Base-by-base conservation (phyloP, 208 protist species). In the Perkinsela sp. region DNA sequence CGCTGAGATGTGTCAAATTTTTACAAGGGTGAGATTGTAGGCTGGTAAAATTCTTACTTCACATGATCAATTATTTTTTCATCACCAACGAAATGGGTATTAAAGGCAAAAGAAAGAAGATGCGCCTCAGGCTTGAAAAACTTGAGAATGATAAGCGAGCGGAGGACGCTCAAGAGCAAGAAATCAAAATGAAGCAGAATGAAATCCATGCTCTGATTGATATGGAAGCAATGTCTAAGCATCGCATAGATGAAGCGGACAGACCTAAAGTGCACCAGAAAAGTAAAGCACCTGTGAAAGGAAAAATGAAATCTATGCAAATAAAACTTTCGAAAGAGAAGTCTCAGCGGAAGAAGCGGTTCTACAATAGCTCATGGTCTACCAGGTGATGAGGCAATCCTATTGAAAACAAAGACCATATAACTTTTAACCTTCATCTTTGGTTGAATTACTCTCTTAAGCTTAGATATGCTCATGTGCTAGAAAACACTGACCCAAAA, bases 51-150 rank as follows among this genome's bases (percentile, higher is more conserved):
- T n/a, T n/a, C n/a, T n/a, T n/a, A n/a, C n/a, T n/a, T n/a, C n/a
- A n/a, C n/a, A n/a, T n/a, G n/a, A 57, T 57, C 6, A 57, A 57
- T 57, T 57, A 57, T 57, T 57, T n/a, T 57, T 57, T 57, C 40
- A 22, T 57, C 22, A n/a, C n/a, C n/a, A n/a, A n/a, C n/a, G n/a
- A n/a, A n/a, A 57, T 57, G 40, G 40, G 40, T n/a, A 57, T 57
- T n/a, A 57, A 57, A 57, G 40, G 40, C 22, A 57, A 57, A 57
- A 6, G 40, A 57, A 57, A 22, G 22, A 57, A 57, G 40, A 6
- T 57, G 22, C 40, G 40, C 13, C 40, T 57, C 13, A 6, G 40
- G 22, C 40, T 6, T 6, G 40, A 57, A 57, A 6, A 22, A 6
- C 13, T n/a, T n/a, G 40, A 57, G 22, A 22, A 57, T 6, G 40